Evolutionary conservation across 1,139 yeast species (phyloP), one percentile per base, ranked within the genome.

Genomic region (Pneumocystis carinii): DNA sequence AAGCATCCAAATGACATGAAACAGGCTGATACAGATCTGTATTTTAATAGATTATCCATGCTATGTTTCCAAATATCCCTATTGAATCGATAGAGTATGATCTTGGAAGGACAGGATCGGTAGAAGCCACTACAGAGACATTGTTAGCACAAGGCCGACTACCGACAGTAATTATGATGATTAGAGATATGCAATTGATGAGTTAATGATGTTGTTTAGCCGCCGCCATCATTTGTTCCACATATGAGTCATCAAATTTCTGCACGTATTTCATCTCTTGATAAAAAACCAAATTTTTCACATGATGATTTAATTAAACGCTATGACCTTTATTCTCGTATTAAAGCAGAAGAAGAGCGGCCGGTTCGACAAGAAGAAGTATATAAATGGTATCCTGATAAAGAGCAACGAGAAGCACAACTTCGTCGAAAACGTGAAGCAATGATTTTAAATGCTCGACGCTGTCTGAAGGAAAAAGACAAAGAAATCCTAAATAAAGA

Each of bases 371-470:
- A 48, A 48, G 55, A 48, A 24, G 55, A 48, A 48, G 27, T 70
- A 62, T 64, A 66, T 65, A 67, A 69, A 62, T 78, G 82, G 81
- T 72, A 74, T 17, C 71, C 70, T 42, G 70, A 74, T 35, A 74
- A 77, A 60, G 76, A 73, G 59, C 75, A 74, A 65, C 75, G 81
- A 64, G 76, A 75, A 62, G 70, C 71, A 59, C 76, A 75, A 60
- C 73, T 81, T 63, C 76, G 75, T 61, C 75, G 75, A 61, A 81
- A 79, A 71, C 81, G 80, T 64, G 77, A 78, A 62, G 78, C 79
- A 61, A 78, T 82, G 82, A 76, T 81, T 59, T 66, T 77, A 62
- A 74, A 75, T 63, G 84, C 84, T 2, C 77, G 85, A 66, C 70
- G 74, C 64, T 74, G 77, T 69, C 67, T 79, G 56, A 74, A 75